Conservation (phyloP, 495 filamentous ascomycete species). For the Neurospora sp. region DNA sequence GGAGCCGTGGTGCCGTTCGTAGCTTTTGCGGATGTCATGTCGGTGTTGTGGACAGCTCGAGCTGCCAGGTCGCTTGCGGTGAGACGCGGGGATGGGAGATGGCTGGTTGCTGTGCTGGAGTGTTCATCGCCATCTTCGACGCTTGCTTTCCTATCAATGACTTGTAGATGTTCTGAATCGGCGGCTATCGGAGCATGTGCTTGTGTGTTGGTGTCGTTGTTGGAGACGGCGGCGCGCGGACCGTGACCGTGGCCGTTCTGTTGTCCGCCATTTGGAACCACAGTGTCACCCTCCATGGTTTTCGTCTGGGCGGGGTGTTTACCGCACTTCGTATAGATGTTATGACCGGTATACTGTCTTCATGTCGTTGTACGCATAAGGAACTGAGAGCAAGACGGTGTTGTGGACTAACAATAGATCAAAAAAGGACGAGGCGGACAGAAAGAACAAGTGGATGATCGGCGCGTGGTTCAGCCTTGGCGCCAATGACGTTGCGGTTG, state of each 20-base stretch:
- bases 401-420: neutral
- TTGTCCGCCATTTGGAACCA: neutral
- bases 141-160: neutral
- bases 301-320: neutral
- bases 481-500: neutral
- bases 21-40: constrained; percentile 8
- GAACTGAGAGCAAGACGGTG: neutral
- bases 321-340: neutral
- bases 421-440: neutral
- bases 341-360: neutral
- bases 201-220: neutral
- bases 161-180: neutral
- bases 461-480: neutral
- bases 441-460: neutral
- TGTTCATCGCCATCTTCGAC: neutral
- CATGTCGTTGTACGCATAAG: neutral
- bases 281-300: neutral
- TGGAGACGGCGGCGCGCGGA: neutral
- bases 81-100: constrained; percentile 9
- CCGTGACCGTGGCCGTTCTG: neutral
- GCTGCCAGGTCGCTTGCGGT: constrained; percentile 3
- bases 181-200: neutral
- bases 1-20: constrained; percentile 20
- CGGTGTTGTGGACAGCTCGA: neutral
- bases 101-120: neutral